Conservation (phyloP, 306 rosid species). For the Casuarina cunninghamiana region DNA sequence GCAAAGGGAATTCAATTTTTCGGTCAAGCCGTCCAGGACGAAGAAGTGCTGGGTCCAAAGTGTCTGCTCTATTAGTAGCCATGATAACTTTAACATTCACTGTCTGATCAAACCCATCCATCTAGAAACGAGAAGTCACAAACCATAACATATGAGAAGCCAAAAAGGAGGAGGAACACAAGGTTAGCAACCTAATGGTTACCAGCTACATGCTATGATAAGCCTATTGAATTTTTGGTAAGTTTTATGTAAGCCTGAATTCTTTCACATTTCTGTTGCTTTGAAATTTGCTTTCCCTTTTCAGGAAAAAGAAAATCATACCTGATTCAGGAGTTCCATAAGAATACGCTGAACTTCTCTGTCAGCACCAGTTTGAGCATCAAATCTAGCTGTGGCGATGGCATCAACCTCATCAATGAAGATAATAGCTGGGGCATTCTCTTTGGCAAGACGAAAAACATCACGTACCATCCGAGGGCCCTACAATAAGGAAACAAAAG, state of each 20-base stretch:
- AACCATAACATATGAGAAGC: constrained; percentile 20
- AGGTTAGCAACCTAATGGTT: not conserved
- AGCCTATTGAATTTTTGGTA: not conserved
- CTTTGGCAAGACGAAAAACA: constrained; percentile 98
- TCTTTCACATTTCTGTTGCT: not conserved
- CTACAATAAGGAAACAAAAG: constrained; percentile 29
- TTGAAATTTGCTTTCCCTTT: not conserved
- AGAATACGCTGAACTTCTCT: constrained; percentile 99
- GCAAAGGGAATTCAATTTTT: constrained; percentile 95
- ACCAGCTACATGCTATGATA: not conserved
- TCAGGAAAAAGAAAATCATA: constrained; percentile 8
- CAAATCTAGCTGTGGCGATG: constrained; percentile 97
- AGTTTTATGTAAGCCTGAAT: not conserved
- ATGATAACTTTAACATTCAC: constrained; percentile 98
- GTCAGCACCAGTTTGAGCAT: constrained; percentile 99
- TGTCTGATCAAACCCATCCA: constrained; percentile 99
- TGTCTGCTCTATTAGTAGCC: constrained; percentile 99
- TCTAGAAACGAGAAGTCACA: constrained; percentile 43
- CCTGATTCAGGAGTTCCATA: constrained; percentile 99
- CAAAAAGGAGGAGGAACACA: not conserved
- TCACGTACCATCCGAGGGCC: constrained; percentile 99
- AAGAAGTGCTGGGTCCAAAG: constrained; percentile 93
- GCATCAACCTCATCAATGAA: constrained; percentile 99
- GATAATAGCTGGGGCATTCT: constrained; percentile 98
- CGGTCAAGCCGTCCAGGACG: constrained; percentile 99